Base-by-base conservation (phyloP, 78 protist species). In the Dictyostelium citrinum region DNA sequence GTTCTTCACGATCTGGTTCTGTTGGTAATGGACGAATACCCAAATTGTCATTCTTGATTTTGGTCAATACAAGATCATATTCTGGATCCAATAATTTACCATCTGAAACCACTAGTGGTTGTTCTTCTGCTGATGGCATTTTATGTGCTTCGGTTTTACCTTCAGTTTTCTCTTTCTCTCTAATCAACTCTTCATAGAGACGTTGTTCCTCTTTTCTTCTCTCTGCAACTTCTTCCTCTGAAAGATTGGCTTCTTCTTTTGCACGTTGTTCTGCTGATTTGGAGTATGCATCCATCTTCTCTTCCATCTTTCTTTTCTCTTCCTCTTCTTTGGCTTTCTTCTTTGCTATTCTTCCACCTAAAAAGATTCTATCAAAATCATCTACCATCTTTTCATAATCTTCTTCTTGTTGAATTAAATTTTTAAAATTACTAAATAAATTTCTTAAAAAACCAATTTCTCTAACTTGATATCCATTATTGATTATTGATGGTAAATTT, bases 191-290 rank as follows among this genome's bases (percentile, higher is more conserved):
- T 45, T 77, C 55, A 3, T 37, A 41, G 20, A 77, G 33, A 24
- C 5, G n/a, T 74, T 39, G 46, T 8, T 39, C 60, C 7, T 41
- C 82, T 5, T 45, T n/a, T 37, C 64, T 24, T 77, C 37, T 39
- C 55, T 77, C 33, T 29, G 5, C 27, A 46, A 77, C 6, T 5
- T 77, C 82, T 9, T 77, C 82, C 17, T 77, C 82, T 77, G 82
- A 27, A 5, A 39, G 31, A n/a, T 14, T 5, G 10, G 27, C 35
- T 46, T 77, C 64, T 14, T 77, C 82, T 1, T 46, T 41, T 45
- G 58, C 43, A 24, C 55, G 45, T 77, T 77, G 58, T 10, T 39
- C 68, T 17, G 45, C 24, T 77, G 58, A 39, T 6, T 77, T 29
- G 11, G 45, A 29, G 1, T 77, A 29, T 45, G 58, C 37, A 3